phyloP scores from a whole-genome alignment of 2,329 filamentous ascomycete species.

The Sporothrix brasiliensis region DNA sequence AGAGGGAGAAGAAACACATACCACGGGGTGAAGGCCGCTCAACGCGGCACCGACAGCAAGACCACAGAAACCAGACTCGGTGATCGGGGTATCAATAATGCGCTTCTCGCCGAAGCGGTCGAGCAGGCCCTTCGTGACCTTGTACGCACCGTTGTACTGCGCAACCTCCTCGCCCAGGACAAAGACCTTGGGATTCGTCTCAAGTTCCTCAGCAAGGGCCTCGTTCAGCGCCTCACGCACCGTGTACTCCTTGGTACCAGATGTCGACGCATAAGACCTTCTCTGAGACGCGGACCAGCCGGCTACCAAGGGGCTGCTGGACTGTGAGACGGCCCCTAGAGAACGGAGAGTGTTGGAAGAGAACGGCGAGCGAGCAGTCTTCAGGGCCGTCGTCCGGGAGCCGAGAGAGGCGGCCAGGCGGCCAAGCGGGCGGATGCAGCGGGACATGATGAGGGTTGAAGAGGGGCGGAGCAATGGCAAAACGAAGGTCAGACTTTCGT shows the following conservation, averaged over 20 bases:
- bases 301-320: constrained; percentile 33
- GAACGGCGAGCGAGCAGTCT: constrained; percentile 36
- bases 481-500: not conserved
- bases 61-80: constrained; percentile 92
- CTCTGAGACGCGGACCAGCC: constrained; percentile 45
- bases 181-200: constrained; percentile 92
- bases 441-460: constrained; percentile 47
- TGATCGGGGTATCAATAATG: constrained; percentile 98
- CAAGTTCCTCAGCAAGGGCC: constrained; percentile 95
- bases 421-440: constrained; percentile 51
- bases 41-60: constrained; percentile 93
- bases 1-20: constrained; percentile 54
- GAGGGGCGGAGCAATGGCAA: not conserved
- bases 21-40: constrained; percentile 89
- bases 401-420: constrained; percentile 46
- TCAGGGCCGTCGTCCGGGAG: constrained; percentile 39
- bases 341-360: constrained; percentile 35
- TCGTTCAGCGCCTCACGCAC: constrained; percentile 98
- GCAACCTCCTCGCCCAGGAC: constrained; percentile 97
- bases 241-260: constrained; percentile 84
- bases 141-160: constrained; percentile 99
- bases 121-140: constrained; percentile 96
- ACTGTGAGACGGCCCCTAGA: constrained; percentile 42
- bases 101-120: constrained; percentile 97
- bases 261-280: constrained; percentile 58